Evolutionary conservation across 768 basidiomycete species (phyloP), one percentile per base, ranked within the genome.

Genomic region (Multifurca ochricompacta): DNA sequence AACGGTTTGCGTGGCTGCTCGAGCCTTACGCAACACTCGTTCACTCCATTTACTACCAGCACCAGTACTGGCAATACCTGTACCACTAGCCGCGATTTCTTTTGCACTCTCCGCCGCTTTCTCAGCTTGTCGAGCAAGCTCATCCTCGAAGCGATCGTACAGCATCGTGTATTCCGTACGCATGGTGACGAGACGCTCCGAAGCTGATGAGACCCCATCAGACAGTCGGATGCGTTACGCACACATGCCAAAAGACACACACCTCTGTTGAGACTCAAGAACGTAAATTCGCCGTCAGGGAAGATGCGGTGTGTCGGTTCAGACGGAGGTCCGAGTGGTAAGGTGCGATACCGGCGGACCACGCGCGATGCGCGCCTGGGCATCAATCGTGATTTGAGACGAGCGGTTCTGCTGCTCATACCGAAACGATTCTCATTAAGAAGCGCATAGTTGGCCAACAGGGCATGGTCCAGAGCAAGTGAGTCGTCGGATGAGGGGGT

Each of bases 391-490:
- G 48, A 47, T 28, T 47, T 51, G 45, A 49, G 41, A 36, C 48
- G 50, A 11, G 18, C 53, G 18, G 40, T 47, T 27, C 48, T 45
- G 32, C 48, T 45, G 32, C 23, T n/a, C 47, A 37, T 8, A 16
- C 43, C 23, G 34, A 35, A 19, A 4, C 42, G 27, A 19, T 53
- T 43, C 25, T 41, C 31, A n/a, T 59, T 45, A 31, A 59, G 50
- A 55, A 69, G 66, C 18, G 68, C 61, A 51, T 69, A 69, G 55
- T 59, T 66, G 11, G 75, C 77, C 35, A 82, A 81, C 41, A 91
- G 70, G 25, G 88, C 89, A 67, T 85, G 84, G 65, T 91, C 88
- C 27, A 91, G 71, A 32, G 86, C 85, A 39, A 89, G 73, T 13
- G 82, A 78, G 67, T 88, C 83, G 16, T 80, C 80, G 60, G 78